Percentiles rank a stretch among this genome's conserved stretches.
Evolutionary conservation across 768 basidiomycete genomes (phyloP).

Genomic region (Tubosaeta sp.): DNA sequence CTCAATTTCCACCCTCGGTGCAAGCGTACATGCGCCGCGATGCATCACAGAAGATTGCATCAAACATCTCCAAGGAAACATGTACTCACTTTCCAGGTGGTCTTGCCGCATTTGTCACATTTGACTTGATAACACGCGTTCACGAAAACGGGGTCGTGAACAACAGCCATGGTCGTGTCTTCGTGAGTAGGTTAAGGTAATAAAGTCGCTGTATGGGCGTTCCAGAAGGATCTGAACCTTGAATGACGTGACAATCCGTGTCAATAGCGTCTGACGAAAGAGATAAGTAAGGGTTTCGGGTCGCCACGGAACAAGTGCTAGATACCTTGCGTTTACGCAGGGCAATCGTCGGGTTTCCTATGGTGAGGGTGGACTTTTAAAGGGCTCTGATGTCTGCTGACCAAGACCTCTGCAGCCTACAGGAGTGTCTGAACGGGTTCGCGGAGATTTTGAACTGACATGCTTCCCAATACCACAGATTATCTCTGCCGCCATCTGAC

Average conservation of each 20-base stretch:
- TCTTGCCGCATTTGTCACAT: conserved; percentile 63
- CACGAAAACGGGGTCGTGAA: conserved; percentile 34
- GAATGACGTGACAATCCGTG: conserved; percentile 17
- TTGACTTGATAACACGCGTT: conserved; percentile 54
- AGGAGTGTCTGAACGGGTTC: background rate
- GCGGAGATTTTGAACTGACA: conserved; percentile 9
- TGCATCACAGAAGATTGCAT: conserved; percentile 15
- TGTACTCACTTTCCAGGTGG: conserved; percentile 60
- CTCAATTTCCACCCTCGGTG: conserved; percentile 13
- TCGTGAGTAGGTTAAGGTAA: conserved; percentile 31
- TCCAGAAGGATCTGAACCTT: conserved; percentile 15
- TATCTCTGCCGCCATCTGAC: background rate
- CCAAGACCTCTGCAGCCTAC: background rate
- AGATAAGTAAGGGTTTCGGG: background rate
- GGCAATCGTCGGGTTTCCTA: background rate
- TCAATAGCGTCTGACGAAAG: conserved; percentile 7
- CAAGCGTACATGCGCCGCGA: conserved; percentile 16
- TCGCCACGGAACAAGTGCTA: conserved; percentile 8
- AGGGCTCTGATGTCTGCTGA: background rate
- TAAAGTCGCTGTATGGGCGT: conserved; percentile 23
- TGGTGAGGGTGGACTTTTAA: conserved; percentile 1
- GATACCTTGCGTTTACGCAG: conserved; percentile 10
- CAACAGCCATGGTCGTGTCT: conserved; percentile 22
- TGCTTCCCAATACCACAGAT: background rate
- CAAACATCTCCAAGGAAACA: conserved; percentile 26